Evolutionary conservation across 1,139 yeast species (phyloP).

Genomic region (Suzukiozyma palmioleophila): DNA sequence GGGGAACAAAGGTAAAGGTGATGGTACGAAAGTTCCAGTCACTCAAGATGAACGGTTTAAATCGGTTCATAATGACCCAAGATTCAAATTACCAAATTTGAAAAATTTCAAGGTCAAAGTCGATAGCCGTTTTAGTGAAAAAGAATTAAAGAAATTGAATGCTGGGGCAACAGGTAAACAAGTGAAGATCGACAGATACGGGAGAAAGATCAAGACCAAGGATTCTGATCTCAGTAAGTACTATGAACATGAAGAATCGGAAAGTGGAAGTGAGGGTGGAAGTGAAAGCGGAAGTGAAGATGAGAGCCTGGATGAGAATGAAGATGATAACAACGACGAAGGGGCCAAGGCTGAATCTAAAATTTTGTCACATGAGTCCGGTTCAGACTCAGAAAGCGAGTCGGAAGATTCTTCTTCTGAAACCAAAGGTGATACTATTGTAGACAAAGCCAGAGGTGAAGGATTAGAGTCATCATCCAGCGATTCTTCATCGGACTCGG

Average conservation of each 20-base stretch:
- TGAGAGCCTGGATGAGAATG: slow-evolving; percentile 10
- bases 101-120: slow-evolving; percentile 71
- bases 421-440: slow-evolving; percentile 6
- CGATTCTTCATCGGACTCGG: slow-evolving; percentile 19
- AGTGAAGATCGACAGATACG: slow-evolving; percentile 79
- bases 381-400: slow-evolving; percentile 11
- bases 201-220: slow-evolving; percentile 54
- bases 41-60: slow-evolving; percentile 73
- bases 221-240: slow-evolving; percentile 55
- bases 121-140: slow-evolving; percentile 79
- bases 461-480: slow-evolving; percentile 30
- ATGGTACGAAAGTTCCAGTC: slow-evolving; percentile 23
- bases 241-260: slow-evolving; percentile 48
- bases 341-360: slow-evolving; percentile 23
- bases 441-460: slow-evolving; percentile 70
- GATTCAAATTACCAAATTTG: slow-evolving; percentile 72
- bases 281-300: too few relatives aligned
- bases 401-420: slow-evolving; percentile 20
- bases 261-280: slow-evolving; percentile 18
- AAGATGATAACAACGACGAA: slow-evolving; percentile 17
- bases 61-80: slow-evolving; percentile 79
- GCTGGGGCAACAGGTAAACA: slow-evolving; percentile 43
- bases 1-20: slow-evolving; percentile 12
- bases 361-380: slow-evolving; percentile 17
- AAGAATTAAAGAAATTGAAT: slow-evolving; percentile 61